Evolutionary conservation across 2,329 filamentous ascomycete species (phyloP).

Genomic region (Aureobasidium lini): DNA sequence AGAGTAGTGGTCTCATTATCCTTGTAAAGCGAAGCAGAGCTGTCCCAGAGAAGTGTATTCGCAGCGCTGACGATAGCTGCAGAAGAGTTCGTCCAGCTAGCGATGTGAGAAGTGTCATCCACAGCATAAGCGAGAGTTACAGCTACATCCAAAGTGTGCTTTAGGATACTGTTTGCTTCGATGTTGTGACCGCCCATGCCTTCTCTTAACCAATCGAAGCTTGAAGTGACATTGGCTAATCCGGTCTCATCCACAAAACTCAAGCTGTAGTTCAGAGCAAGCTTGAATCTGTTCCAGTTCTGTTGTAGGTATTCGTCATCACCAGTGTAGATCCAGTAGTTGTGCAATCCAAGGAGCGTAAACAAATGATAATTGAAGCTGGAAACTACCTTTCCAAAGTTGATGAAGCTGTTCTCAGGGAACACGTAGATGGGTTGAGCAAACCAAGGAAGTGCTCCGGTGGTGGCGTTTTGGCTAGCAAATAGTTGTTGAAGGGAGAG

Average conservation of each 20-base stretch:
- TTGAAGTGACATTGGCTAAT: slow-evolving; percentile 39
- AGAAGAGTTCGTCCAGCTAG: slow-evolving; percentile 36
- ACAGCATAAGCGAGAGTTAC: slow-evolving; percentile 44
- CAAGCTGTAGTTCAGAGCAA: slow-evolving; percentile 36
- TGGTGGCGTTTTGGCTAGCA: slow-evolving; percentile 20
- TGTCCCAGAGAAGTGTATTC: slow-evolving; percentile 44
- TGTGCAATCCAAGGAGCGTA: slow-evolving; percentile 38
- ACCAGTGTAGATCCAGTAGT: slow-evolving; percentile 35
- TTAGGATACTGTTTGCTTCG: slow-evolving; percentile 40
- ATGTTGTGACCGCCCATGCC: slow-evolving; percentile 46
- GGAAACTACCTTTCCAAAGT: slow-evolving; percentile 30
- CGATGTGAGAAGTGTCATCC: slow-evolving; percentile 35
- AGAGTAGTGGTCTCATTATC: slow-evolving; percentile 48
- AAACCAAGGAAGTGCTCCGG: slow-evolving; percentile 31
- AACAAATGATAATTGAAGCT: slow-evolving; percentile 52
- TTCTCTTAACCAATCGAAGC: slow-evolving; percentile 41
- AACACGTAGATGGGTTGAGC: slow-evolving; percentile 26
- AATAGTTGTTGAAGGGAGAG: slow-evolving; percentile 24
- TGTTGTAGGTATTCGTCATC: slow-evolving; percentile 33
- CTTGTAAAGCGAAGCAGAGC: slow-evolving; percentile 42
- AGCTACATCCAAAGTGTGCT: slow-evolving; percentile 47
- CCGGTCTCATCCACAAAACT: slow-evolving; percentile 34
- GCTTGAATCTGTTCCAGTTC: slow-evolving; percentile 40
- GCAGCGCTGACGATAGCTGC: slow-evolving; percentile 37
- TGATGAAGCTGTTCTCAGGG: slow-evolving; percentile 38